These are phyloP conservation scores for Lactifluus rugatus DNA, from an alignment of 768 basidiomycete species.

Conservation along the genomic window DNA sequence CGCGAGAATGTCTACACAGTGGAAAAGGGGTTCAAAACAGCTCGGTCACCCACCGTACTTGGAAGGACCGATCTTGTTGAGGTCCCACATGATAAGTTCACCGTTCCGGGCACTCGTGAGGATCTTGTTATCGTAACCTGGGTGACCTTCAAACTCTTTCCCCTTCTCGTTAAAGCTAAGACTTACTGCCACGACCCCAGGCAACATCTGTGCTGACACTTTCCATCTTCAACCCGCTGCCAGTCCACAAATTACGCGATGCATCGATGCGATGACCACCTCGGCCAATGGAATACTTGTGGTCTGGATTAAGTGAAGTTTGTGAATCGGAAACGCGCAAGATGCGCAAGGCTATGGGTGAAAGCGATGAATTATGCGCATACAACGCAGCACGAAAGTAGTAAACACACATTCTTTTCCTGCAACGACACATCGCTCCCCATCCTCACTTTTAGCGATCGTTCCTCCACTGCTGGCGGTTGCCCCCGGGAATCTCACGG, in stretches of 20 bases:
- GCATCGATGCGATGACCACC: conserved; percentile 63
- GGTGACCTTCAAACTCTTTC: not conserved
- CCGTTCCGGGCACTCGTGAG: conserved; percentile 74
- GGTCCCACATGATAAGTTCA: conserved; percentile 77
- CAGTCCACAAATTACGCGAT: conserved; percentile 70
- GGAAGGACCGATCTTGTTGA: conserved; percentile 51
- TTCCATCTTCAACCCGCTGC: conserved; percentile 68
- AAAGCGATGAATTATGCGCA: not conserved
- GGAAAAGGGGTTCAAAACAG: not conserved
- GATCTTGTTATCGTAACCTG: conserved; percentile 67
- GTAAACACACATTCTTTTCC: conserved; percentile 61
- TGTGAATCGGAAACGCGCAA: conserved; percentile 46
- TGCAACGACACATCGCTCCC: conserved; percentile 55
- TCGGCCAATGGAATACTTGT: conserved; percentile 47
- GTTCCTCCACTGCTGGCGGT: conserved; percentile 54
- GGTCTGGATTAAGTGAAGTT: conserved; percentile 23
- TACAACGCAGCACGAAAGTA: not conserved
- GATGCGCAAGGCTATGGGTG: conserved; percentile 23
- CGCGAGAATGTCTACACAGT: conserved; percentile 5
- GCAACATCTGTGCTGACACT: conserved; percentile 70
- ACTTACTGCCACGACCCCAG: conserved; percentile 65
- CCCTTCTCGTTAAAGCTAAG: not conserved
- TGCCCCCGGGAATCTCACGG: conserved; percentile 51
- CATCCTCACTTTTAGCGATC: conserved; percentile 61
- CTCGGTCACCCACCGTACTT: conserved; percentile 50